phyloP scores from a whole-genome alignment of 108 stramenopile species.

The Nitzschia sp. region DNA sequence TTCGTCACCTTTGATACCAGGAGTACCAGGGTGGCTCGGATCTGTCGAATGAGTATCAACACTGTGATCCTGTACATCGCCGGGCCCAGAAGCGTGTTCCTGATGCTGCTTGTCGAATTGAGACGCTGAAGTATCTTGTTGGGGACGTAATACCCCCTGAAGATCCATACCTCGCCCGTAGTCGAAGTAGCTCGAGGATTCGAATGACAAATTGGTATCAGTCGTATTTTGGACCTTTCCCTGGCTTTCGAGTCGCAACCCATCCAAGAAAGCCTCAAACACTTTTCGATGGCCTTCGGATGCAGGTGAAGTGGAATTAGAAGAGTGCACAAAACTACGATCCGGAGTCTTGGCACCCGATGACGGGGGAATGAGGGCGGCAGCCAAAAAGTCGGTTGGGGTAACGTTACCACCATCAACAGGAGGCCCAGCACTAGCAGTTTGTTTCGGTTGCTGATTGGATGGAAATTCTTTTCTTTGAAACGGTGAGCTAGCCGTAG shows the following conservation, averaged over 20 bases:
- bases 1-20: slow-evolving; percentile 10
- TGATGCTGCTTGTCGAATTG: not conserved
- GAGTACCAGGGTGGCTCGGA: not conserved
- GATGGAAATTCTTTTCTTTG: not conserved
- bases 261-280: slow-evolving; percentile 32
- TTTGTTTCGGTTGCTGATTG: not conserved
- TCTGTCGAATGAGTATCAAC: not conserved
- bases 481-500: not conserved
- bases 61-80: not conserved
- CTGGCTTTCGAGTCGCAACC: slow-evolving; percentile 31
- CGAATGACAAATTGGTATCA: slow-evolving; percentile 26
- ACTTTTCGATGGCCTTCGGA: slow-evolving; percentile 27
- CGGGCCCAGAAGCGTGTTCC: not conserved
- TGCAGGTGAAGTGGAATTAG: slow-evolving; percentile 30
- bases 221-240: slow-evolving; percentile 35
- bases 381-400: not conserved
- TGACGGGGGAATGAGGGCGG: slow-evolving; percentile 9
- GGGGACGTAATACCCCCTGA: slow-evolving; percentile 14
- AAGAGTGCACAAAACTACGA: slow-evolving; percentile 16
- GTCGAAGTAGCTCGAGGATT: slow-evolving; percentile 12
- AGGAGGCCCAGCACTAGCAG: not conserved
- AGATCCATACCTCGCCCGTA: too few species aligned
- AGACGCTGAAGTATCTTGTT: not conserved
- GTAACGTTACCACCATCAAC: slow-evolving; percentile 1
- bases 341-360: not conserved